Evolutionary conservation across 2,329 filamentous ascomycete species (phyloP).

Genomic region (Colletotrichum chlorophyti): DNA sequence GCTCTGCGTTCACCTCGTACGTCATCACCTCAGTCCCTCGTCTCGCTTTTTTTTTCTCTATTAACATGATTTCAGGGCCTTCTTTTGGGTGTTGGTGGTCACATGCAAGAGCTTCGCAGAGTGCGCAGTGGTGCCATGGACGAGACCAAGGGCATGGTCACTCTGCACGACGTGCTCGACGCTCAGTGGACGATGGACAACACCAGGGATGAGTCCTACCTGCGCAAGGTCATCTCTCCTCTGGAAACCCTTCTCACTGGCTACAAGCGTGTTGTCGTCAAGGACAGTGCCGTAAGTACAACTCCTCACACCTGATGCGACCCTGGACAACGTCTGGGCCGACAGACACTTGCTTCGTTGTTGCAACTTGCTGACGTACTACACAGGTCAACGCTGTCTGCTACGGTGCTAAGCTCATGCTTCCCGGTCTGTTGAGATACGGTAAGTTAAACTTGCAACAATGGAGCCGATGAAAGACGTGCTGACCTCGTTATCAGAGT

Average conservation of each 20-base stretch:
- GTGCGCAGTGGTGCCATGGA: conserved; percentile 95
- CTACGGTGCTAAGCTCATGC: conserved; percentile 99
- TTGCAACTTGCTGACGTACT: conserved; percentile 12
- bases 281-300: conserved; percentile 74
- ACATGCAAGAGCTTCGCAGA: conserved; percentile 98
- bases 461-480: conserved; percentile 34
- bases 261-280: conserved; percentile 97
- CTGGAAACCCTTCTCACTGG: conserved; percentile 89
- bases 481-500: conserved; percentile 60
- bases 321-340: conserved; percentile 9
- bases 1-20: conserved; percentile 83
- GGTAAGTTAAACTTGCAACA: conserved; percentile 57
- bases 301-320: conserved; percentile 8
- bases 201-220: conserved; percentile 85
- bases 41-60: conserved; percentile 15
- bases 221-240: conserved; percentile 89
- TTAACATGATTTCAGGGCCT: conserved; percentile 53
- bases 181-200: conserved; percentile 97
- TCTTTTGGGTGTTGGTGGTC: conserved; percentile 81
- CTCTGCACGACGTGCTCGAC: conserved; percentile 93
- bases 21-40: conserved; percentile 51
- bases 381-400: conserved; percentile 86
- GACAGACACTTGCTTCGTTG: neutral
- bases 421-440: conserved; percentile 92
- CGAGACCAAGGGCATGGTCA: conserved; percentile 87